Base-by-base conservation (phyloP, 2,329 filamentous ascomycete species). In the Aspergillus ochraceus region DNA sequence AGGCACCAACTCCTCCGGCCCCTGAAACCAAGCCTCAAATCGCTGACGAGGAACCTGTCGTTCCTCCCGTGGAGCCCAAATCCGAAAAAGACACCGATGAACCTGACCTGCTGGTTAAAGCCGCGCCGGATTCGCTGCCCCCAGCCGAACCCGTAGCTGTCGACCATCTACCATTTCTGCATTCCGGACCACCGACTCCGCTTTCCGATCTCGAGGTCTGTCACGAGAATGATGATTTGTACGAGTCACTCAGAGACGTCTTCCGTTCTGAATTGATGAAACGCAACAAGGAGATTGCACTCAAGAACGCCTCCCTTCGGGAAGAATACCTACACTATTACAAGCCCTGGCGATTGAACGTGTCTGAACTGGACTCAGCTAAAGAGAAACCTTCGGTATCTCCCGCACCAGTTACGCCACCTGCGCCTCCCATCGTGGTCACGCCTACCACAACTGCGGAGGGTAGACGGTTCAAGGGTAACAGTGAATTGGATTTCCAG, bases 401-500 rank as follows among this genome's bases (percentile, higher is more conserved):
- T 4, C 76, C 78, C 14, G 71, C 66, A 30, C 72, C 76, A 14
- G 71, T 66, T 6, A 70, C 73, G 11, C 70, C 74, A 6, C 53
- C 53, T 29, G 53, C 39, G 4, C 42, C 73, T 19, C 71, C 75
- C 5, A 49, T 65, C 12, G 62, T 68, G n/a, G 62, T 68, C 22
- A 67, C 74, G 0, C 69, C 76, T 5, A 71, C 71, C 14, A 67
- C 73, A 0, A 63, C 73, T 20, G 66, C 68, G 4, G 77, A 77
- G 59, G 74, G 77, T 17, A 70, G 80, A 60, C 74, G 79, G 2
- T 79, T 78, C 57, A 79, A 79, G 59, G 77, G 80, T 6, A 80
- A 80, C 55, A 83, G 79, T 57, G 80, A 82, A 60, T 70, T 81
- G 5, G 80, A 82, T 58, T 77, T 83, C 52, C 76, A 81, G 57